Conservation (phyloP, 768 basidiomycete genomes). For the Strobilomyces dryophilus region DNA sequence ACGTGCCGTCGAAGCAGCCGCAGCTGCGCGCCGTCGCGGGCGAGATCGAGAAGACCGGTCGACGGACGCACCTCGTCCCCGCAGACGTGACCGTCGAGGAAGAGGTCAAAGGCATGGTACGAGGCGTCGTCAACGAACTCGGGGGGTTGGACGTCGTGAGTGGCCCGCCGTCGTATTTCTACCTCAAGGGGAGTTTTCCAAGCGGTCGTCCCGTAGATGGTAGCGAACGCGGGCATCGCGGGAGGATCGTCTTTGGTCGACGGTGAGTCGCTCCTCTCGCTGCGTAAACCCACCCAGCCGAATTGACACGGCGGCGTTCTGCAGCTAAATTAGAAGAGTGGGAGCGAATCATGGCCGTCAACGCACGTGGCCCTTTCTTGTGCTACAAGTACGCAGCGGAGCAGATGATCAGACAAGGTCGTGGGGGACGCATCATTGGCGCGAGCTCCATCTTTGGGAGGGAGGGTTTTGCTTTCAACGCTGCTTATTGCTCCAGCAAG, state of each 20-base stretch:
- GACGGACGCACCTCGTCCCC: background rate
- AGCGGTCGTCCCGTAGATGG: constrained; percentile 1
- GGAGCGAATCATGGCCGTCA: constrained; percentile 39
- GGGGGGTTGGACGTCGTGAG: background rate
- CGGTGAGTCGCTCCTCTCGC: background rate
- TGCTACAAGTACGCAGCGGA: background rate
- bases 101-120: background rate
- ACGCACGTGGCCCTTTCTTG: constrained; percentile 33
- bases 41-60: background rate
- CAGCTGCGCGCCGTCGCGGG: background rate
- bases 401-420: too few relatives aligned
- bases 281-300: too few relatives aligned
- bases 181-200: background rate
- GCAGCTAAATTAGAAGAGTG: constrained; percentile 33
- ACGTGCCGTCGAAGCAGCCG: background rate
- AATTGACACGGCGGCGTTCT: background rate
- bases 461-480: constrained; percentile 13
- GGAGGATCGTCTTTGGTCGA: background rate
- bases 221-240: constrained; percentile 8
- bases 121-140: too few relatives aligned
- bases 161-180: too few relatives aligned
- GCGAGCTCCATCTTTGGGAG: constrained; percentile 22
- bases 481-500: constrained; percentile 22
- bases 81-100: background rate
- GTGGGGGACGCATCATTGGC: constrained; percentile 31